Percentiles rank a stretch among this genome's conserved stretches.
These are phyloP conservation scores for Eutrema yunnanense DNA, from an alignment of 345 rosid species.

Conservation along the genomic window DNA sequence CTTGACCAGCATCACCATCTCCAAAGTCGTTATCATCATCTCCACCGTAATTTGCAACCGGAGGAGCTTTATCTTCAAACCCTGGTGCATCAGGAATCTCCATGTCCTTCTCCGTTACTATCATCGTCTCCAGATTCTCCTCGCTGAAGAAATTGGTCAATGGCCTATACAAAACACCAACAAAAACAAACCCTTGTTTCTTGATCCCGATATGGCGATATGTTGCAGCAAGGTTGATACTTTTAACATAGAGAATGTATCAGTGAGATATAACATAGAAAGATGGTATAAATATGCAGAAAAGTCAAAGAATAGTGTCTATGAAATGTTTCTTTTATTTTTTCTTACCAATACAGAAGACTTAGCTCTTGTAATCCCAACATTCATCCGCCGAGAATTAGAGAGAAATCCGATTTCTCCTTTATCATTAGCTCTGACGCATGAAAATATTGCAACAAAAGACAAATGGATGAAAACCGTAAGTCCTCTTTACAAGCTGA, in stretches of 20 bases:
- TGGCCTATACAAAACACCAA: conserved; percentile 51
- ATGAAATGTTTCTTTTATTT: no score
- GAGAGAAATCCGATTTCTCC: conserved; percentile 77
- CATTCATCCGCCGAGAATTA: conserved; percentile 90
- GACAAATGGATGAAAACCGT: not conserved
- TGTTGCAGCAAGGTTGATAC: not conserved
- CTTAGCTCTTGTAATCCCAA: conserved; percentile 90
- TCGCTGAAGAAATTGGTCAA: conserved; percentile 54
- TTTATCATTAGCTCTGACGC: conserved; percentile 75
- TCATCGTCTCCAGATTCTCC: conserved; percentile 49
- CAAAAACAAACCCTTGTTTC: not conserved
- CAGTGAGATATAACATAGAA: not conserved
- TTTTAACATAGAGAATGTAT: not conserved
- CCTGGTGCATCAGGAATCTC: conserved; percentile 20
- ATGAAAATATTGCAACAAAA: conserved; percentile 68
- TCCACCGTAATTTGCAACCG: conserved; percentile 21
- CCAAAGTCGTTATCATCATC: conserved; percentile 51
- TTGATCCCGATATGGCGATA: not conserved
- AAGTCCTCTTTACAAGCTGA: not conserved
- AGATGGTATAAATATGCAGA: not conserved
- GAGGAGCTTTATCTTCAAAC: conserved; percentile 21
- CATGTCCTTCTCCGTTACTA: conserved; percentile 15
- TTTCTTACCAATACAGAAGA: conserved; percentile 77
- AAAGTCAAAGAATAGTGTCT: not conserved
- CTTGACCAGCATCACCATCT: conserved; percentile 40